Percentiles rank a stretch among this genome's conserved stretches.
phyloP scores from a whole-genome alignment of 495 filamentous ascomycete genomes.

The Trichoderma erinaceum region DNA sequence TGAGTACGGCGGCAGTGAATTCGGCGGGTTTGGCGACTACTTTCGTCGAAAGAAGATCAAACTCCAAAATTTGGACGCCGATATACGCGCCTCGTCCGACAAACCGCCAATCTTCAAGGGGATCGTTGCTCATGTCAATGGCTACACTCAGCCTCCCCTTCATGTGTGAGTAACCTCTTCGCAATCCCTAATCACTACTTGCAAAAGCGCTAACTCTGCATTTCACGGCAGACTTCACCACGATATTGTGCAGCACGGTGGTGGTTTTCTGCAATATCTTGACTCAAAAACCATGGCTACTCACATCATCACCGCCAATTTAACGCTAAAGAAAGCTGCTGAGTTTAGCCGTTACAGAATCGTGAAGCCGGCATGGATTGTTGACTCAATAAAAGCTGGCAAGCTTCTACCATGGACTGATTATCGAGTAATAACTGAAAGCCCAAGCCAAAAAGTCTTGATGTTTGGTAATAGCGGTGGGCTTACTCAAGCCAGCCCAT shows the following conservation, averaged over 20 bases:
- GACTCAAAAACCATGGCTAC: slow-evolving; percentile 89
- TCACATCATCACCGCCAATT: slow-evolving; percentile 84
- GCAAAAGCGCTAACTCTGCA: not conserved
- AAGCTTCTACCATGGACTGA: slow-evolving; percentile 76
- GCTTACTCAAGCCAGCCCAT: slow-evolving; percentile 49
- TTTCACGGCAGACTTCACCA: slow-evolving; percentile 52
- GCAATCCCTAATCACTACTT: not conserved
- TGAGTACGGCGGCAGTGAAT: slow-evolving; percentile 81
- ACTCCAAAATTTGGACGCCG: slow-evolving; percentile 83
- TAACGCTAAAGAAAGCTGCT: slow-evolving; percentile 85
- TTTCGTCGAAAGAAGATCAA: slow-evolving; percentile 93
- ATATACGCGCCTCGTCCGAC: slow-evolving; percentile 62
- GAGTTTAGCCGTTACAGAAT: slow-evolving; percentile 84
- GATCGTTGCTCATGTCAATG: slow-evolving; percentile 82
- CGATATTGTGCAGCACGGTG: slow-evolving; percentile 83
- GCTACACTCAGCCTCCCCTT: slow-evolving; percentile 86
- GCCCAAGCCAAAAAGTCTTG: slow-evolving; percentile 67
- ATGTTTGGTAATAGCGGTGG: slow-evolving; percentile 62
- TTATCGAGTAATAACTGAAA: slow-evolving; percentile 76
- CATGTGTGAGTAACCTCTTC: slow-evolving; percentile 48
- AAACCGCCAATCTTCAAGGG: slow-evolving; percentile 84
- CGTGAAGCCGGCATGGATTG: slow-evolving; percentile 94
- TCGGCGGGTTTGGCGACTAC: slow-evolving; percentile 85
- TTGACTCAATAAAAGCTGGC: slow-evolving; percentile 77
- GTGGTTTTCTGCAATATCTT: slow-evolving; percentile 90